Conservation (phyloP, 2,329 filamentous ascomycete species). For the Fusarium humuli region DNA sequence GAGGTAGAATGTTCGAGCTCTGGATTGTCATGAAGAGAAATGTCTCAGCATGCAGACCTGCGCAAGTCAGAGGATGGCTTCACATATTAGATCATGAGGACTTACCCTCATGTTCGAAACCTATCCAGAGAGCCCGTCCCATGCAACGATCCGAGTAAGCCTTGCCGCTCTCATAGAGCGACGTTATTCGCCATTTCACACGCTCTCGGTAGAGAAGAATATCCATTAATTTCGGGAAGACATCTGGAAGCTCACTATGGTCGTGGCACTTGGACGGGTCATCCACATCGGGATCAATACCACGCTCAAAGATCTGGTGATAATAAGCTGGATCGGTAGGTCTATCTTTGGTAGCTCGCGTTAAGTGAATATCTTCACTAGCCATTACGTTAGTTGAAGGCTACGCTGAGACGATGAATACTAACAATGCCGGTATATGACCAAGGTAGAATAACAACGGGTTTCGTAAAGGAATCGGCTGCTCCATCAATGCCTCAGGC, state of each 20-base stretch:
- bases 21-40: slow-evolving; percentile 37
- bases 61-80: neutral
- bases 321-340: slow-evolving; percentile 16
- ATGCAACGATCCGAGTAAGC: slow-evolving; percentile 6
- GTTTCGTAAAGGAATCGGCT: slow-evolving; percentile 31
- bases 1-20: neutral
- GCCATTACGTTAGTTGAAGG: rapidly evolving
- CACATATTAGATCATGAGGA: rapidly evolving
- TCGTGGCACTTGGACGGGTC: slow-evolving; percentile 30
- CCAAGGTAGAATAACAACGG: slow-evolving; percentile 29
- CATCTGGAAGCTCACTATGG: slow-evolving; percentile 30
- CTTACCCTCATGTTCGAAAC: slow-evolving; percentile 31
- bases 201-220: slow-evolving; percentile 27
- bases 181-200: slow-evolving; percentile 14
- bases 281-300: slow-evolving; percentile 22
- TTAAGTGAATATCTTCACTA: slow-evolving; percentile 29
- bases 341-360: neutral
- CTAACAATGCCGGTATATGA: slow-evolving; percentile 36
- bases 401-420: rapidly evolving
- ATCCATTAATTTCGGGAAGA: slow-evolving; percentile 6
- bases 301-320: slow-evolving; percentile 18
- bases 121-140: slow-evolving; percentile 32
- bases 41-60: slow-evolving; percentile 28
- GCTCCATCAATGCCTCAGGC: slow-evolving; percentile 20
- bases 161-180: neutral